Base-by-base conservation (phyloP, 106 monocot genomes). In the Alisma plantagoaquatica region DNA sequence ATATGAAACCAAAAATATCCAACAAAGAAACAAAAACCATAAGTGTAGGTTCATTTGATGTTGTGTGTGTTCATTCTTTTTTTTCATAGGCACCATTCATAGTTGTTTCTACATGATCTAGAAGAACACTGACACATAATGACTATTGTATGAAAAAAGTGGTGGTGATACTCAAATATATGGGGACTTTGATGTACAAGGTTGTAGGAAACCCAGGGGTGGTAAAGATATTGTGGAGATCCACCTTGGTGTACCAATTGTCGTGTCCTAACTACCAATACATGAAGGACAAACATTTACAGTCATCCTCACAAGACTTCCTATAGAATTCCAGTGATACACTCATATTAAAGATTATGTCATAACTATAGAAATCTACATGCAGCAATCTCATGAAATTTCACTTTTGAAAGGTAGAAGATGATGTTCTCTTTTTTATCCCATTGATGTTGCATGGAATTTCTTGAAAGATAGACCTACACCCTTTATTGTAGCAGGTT, bases 301-400 rank as follows among this genome's bases (percentile, higher is more conserved):
- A 75, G 32, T 63, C 64, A 1, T n/a, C 10, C 15, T 27, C 2
- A 38, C 83, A 84, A 1, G 50, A 19, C 6, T 59, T 62, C 72
- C 43, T 71, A 48, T 81, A 86, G 1, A 18, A 20, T 10, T 53
- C 31, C 2, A 73, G 50, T 1, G 81, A 46, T 2, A 81, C 8
- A 0, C 10, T 1, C 0, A 2, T 0, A 0, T 53, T 52, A 35
- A 16, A 70, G 33, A 59, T 67, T 27, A 73, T 16, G 63, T 88
- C 88, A 25, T 51, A 79, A 0, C 73, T 79, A 59, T 70, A 88
- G 53, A 70, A 88, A 47, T 82, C 73, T 7, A 62, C 56, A 19
- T 51, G 20, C 0, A 57, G 71, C 15, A 79, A 29, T 32, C 47
- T 33, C 2, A 65, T 4, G 21, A 79, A 88, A 2, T 41, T 53